These are phyloP conservation scores for Phaeosphaeriaceae sp. DNA, from an alignment of 2,329 filamentous ascomycete genomes.

Conservation along the genomic window DNA sequence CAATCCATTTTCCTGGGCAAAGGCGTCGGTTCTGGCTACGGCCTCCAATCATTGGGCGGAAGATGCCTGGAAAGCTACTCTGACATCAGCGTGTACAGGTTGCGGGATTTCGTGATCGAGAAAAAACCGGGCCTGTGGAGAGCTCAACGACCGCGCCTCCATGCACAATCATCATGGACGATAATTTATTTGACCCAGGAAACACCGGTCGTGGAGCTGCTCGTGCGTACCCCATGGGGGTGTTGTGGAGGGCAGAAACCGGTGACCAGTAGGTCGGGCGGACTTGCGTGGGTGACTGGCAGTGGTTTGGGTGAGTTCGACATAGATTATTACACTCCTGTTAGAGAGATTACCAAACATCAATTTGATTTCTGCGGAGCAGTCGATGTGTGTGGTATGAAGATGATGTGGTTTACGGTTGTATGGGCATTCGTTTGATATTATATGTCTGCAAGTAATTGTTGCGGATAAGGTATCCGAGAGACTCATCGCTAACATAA, in stretches of 20 bases:
- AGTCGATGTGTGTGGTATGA: not conserved
- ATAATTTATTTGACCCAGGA: not conserved
- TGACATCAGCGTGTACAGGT: not conserved
- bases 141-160: constrained; percentile 2
- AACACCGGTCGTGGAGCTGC: constrained; percentile 4
- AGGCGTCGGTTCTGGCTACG: not conserved
- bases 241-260: constrained; percentile 8
- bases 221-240: constrained; percentile 23
- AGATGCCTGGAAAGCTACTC: not conserved
- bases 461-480: constrained; percentile 1
- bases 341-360: not conserved
- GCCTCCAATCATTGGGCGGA: constrained; percentile 3
- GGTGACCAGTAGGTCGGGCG: constrained; percentile 14
- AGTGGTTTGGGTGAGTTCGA: not conserved
- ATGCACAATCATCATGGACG: not conserved
- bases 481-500: not conserved
- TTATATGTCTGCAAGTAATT: not conserved
- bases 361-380: not conserved
- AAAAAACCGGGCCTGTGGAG: constrained; percentile 8
- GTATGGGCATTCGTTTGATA: not conserved
- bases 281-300: constrained; percentile 5
- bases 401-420: not conserved
- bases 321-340: no score
- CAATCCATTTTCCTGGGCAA: not conserved
- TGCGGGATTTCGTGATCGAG: constrained; percentile 6